Conservation (phyloP, 257 asterid genomes). For the Ocimum tenuiflorum region DNA sequence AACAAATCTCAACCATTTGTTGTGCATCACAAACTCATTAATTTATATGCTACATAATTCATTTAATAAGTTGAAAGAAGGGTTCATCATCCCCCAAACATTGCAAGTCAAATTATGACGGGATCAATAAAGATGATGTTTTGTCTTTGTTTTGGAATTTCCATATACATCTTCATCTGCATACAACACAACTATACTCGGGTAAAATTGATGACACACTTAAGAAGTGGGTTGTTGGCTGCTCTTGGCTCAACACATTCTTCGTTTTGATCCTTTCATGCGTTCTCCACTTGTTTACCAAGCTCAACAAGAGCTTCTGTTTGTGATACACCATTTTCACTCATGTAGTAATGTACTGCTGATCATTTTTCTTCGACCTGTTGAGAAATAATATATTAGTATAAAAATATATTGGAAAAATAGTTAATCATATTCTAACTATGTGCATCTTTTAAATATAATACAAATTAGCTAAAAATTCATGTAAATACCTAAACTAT, state of each 20-base stretch:
- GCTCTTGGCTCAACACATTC: conserved; percentile 12
- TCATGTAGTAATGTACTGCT: conserved; percentile 32
- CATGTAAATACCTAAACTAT: too few relatives aligned
- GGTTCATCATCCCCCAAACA: too few relatives aligned
- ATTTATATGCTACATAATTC: too few relatives aligned
- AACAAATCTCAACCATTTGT: too few relatives aligned
- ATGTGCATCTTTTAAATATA: too few relatives aligned
- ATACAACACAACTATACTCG: conserved; percentile 19
- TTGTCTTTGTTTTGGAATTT: conserved; percentile 13
- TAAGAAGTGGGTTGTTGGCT: conserved; percentile 1
- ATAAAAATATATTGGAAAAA: too few relatives aligned
- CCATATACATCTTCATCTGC: conserved; percentile 21
- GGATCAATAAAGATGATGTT: conserved; percentile 20
- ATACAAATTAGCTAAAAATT: too few relatives aligned
- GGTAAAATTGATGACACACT: conserved; percentile 12
- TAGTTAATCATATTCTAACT: too few relatives aligned
- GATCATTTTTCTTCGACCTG: conserved; percentile 22
- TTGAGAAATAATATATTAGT: too few relatives aligned
- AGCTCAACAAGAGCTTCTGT: conserved; percentile 18
- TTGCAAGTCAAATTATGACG: neutral
- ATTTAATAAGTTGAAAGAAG: too few relatives aligned
- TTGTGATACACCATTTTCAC: conserved; percentile 3
- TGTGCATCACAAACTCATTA: too few relatives aligned
- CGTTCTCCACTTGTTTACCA: neutral
- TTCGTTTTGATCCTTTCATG: conserved; percentile 28